A percentile compares a stretch with the other conserved stretches of the same genome.
Evolutionary conservation across 768 basidiomycete genomes (phyloP).

Genomic region (Tephrocybe sp.): DNA sequence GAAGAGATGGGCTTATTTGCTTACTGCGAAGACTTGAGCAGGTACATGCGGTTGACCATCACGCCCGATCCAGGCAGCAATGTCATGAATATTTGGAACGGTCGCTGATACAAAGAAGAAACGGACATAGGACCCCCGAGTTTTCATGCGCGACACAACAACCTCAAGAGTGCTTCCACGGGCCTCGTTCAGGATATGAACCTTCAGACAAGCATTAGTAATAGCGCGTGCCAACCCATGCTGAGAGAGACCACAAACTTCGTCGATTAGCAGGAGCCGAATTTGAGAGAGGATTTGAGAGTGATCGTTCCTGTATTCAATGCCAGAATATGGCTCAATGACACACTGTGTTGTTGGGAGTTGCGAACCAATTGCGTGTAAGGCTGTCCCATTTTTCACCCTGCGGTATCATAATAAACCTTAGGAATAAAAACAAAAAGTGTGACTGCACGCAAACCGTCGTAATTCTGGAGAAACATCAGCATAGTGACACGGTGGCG

Average conservation of each 20-base stretch:
- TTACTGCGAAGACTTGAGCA: conserved; percentile 71
- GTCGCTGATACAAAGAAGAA: conserved; percentile 93
- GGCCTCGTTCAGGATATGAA: conserved; percentile 88
- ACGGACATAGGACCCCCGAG: conserved; percentile 63
- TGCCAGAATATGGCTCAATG: not conserved
- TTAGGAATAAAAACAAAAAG: not conserved
- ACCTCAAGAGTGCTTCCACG: conserved; percentile 94
- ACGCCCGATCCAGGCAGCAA: conserved; percentile 83
- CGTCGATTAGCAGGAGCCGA: conserved; percentile 86
- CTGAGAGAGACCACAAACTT: conserved; percentile 44
- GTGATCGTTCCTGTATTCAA: conserved; percentile 52
- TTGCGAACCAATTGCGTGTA: conserved; percentile 74
- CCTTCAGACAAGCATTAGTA: conserved; percentile 47
- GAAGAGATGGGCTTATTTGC: not conserved
- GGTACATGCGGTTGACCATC: conserved; percentile 29
- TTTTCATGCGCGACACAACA: conserved; percentile 90
- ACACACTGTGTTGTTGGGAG: not conserved
- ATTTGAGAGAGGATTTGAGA: conserved; percentile 67
- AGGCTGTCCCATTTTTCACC: conserved; percentile 97
- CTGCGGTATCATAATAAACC: conserved; percentile 30
- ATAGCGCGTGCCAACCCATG: not conserved
- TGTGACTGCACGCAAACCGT: conserved; percentile 49
- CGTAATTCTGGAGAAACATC: conserved; percentile 52
- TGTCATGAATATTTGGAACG: conserved; percentile 88
- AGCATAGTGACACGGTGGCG: not conserved